phyloP scores from a whole-genome alignment of 306 rosid genomes.

The Inga oerstediana region DNA sequence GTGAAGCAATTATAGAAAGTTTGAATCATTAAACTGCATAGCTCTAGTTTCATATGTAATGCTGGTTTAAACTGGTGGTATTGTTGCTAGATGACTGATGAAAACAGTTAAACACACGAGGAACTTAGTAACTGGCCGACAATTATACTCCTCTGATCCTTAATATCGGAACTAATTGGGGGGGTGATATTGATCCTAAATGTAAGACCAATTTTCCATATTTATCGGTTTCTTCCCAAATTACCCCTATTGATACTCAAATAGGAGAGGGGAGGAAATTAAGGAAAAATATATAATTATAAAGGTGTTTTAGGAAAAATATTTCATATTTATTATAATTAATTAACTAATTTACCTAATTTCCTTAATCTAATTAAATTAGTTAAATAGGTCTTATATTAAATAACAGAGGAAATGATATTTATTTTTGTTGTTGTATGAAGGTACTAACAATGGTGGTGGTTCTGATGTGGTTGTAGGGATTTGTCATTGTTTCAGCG shows the following conservation, averaged over 20 bases:
- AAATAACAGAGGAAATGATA: not conserved
- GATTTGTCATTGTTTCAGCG: conserved; percentile 95
- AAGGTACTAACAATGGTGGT: conserved; percentile 12
- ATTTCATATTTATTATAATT: too few species aligned
- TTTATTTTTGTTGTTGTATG: not conserved
- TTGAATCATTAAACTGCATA: not conserved
- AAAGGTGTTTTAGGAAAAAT: too few species aligned
- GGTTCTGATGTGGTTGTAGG: conserved; percentile 64
- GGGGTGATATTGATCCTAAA: too few species aligned
- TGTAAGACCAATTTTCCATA: too few species aligned
- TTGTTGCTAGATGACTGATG: not conserved
- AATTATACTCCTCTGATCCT: not conserved
- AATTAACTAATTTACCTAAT: too few species aligned
- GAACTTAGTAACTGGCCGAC: conserved; percentile 6
- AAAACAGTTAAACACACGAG: conserved; percentile 7
- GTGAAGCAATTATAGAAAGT: conserved; percentile 17
- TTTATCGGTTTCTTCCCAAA: too few species aligned
- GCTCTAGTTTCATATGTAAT: not conserved
- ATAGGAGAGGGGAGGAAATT: too few species aligned
- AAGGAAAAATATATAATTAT: too few species aligned
- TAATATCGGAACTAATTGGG: too few species aligned
- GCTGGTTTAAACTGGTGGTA: not conserved
- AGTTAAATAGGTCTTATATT: too few species aligned
- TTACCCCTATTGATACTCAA: too few species aligned
- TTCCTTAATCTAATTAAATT: too few species aligned